Base-by-base conservation (phyloP, 257 asterid species). In the Mentha longifolia region DNA sequence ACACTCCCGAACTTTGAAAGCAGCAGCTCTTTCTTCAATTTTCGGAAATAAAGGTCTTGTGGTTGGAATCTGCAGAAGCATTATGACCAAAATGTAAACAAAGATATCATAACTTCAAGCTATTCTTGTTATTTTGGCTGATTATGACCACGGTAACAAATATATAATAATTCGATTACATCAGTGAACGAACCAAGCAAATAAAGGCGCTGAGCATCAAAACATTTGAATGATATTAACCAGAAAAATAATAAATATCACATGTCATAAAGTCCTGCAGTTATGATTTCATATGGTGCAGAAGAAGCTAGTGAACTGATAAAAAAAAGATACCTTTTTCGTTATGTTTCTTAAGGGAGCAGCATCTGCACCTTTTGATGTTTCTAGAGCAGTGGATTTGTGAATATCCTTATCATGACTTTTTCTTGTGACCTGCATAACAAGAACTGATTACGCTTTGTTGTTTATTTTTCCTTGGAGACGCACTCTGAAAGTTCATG, bases 251-350 rank as follows among this genome's bases (percentile, higher is more conserved):
- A 33, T 5, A 33, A 33, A 49, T 20, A 57, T 5, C n/a, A 6
- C 25, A 11, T 9, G 25, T 4, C 28, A 52, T 11, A 54, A 16
- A 67, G 30, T 37, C n/a, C 45, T 13, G 50, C 17, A 42, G 0
- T 8, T 3, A 12, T 19, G 67, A 57, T 39, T 19, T 25, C 17
- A 31, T 22, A 15, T 14, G 65, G 60, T 14, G 33, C 30, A 55
- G 15, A 20, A 25, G 71, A 60, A 41, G 33, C 39, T 51, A 30
- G 37, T 43, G 64, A 65, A 63, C 59, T 56, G 60, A 51, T 10
- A 43, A 37, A 64, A n/a, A n/a, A n/a, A n/a, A n/a, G 14, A 30
- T 79, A 92, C 92, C 94, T 85, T 86, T 67, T 84, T 78, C 43
- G 59, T 76, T 46, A 62, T 69, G 65, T 73, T 72, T 67, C 35